Percentiles rank a stretch among this genome's conserved stretches.
phyloP scores from a whole-genome alignment of 2,329 filamentous ascomycete species.

The Colletotrichum filicis region DNA sequence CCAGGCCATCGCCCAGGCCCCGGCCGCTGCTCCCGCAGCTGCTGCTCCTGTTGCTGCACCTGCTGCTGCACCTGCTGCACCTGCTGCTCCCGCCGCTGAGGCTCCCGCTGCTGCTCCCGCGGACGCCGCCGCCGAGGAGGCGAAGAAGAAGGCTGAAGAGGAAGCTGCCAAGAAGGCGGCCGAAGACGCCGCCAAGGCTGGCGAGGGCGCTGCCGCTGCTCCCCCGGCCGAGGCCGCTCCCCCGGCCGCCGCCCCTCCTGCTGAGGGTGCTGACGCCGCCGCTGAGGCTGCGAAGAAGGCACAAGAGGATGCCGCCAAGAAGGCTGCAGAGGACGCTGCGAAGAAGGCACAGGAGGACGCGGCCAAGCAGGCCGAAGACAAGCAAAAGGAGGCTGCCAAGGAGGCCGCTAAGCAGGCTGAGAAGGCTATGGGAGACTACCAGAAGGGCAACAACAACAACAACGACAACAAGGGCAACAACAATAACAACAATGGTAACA shows the following conservation, averaged over 20 bases:
- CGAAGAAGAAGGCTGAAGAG: constrained; percentile 31
- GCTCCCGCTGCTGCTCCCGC: not conserved
- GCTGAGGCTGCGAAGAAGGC: constrained; percentile 11
- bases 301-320: not conserved
- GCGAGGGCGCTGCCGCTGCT: not conserved
- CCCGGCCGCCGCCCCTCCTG: not conserved
- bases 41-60: not conserved
- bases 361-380: not conserved
- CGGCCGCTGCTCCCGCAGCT: not conserved
- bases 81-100: not conserved
- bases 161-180: constrained; percentile 16
- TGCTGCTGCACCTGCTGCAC: not conserved
- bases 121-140: constrained; percentile 28
- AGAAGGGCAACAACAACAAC: constrained; percentile 10
- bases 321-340: not conserved
- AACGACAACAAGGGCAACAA: constrained; percentile 42
- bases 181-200: not conserved
- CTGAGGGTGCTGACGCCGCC: constrained; percentile 6
- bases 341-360: constrained; percentile 4
- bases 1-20: constrained; percentile 9
- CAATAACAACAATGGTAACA: constrained; percentile 7
- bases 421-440: constrained; percentile 13
- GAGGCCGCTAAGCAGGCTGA: constrained; percentile 27
- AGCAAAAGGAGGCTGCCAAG: constrained; percentile 14
- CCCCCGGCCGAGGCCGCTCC: not conserved